Base-by-base conservation (phyloP, 2,329 filamentous ascomycete species). In the Tolypocladium tundrense region DNA sequence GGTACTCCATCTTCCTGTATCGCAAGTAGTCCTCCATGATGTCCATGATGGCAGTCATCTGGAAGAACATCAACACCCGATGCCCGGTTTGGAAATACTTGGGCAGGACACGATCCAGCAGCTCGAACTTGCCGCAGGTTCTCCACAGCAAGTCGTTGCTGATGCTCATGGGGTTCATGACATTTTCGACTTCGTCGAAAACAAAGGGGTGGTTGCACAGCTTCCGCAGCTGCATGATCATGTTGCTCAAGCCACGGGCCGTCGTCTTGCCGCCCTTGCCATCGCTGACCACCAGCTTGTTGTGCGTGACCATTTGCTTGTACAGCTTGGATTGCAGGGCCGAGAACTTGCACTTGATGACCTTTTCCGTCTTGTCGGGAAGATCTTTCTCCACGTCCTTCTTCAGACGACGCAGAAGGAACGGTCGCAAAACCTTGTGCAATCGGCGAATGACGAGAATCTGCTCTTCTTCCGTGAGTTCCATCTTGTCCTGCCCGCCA, bases 31-130 rank as follows among this genome's bases (percentile, higher is more conserved):
- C 94, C 67, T 99, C 94, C 94, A 99, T 97, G 68, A 99, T 99
- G 75, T 99, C 96, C 94, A 99, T 99, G 70, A 99, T 99, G 61
- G 96, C 92, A 4, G 94, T 99, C 94, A 99, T 99, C 73, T 99
- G 94, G 81, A 99, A 99, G 83, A 99, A 99, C 89, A 99, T 97
- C 72, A 99, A 80, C 35, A 97, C 91, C 73, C 94, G 88, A 83
- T 99, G 94, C 19, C 91, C 91, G 1, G 90, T 92, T 3, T 83
- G 86, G 65, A 90, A 84, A 73, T 99, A 97, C 75, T 99, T 99
- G 53, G 94, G 94, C 62, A 99, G 73, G 61, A 99, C 81, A 55
- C 94, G 84, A 71, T 99, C 94, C 33, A 99, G 80, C 37, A 99
- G 80, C 76, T 99, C 94, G 67, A 99, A 99, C 75, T 99, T 99